These are phyloP conservation scores for Monosporascus sp. DNA, from an alignment of 2,329 filamentous ascomycete species.

Conservation along the genomic window DNA sequence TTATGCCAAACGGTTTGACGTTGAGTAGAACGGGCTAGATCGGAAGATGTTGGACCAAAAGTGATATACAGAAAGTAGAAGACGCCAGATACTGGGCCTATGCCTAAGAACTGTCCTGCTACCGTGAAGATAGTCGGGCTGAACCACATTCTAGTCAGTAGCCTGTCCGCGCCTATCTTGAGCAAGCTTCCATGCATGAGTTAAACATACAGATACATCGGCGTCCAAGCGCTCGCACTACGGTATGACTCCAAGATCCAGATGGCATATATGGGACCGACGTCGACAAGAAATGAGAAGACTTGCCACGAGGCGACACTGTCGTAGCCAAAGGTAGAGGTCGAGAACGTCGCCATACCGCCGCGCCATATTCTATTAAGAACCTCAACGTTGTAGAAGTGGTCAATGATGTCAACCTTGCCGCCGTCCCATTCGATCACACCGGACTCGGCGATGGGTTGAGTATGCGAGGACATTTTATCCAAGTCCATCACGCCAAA, in stretches of 20 bases:
- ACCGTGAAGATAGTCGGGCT: neutral
- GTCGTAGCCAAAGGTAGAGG: conserved; percentile 6
- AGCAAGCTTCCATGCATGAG: neutral
- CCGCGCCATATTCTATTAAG: conserved; percentile 8
- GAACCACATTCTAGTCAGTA: neutral
- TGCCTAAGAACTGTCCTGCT: neutral
- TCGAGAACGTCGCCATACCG: conserved; percentile 6
- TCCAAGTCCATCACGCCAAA: neutral
- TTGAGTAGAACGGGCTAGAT: neutral
- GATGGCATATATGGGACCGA: conserved; percentile 10
- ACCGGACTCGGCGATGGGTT: neutral
- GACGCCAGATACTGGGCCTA: neutral
- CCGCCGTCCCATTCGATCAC: conserved; percentile 6
- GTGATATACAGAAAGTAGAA: neutral
- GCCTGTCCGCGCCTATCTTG: neutral
- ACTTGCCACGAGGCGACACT: conserved; percentile 10
- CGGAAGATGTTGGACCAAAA: neutral
- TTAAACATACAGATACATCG: conserved; percentile 7
- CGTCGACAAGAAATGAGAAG: conserved; percentile 10
- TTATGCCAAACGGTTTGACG: neutral
- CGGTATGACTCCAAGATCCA: conserved; percentile 11
- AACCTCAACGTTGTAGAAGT: conserved; percentile 3
- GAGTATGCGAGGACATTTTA: neutral
- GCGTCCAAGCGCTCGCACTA: conserved; percentile 6
- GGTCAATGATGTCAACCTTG: conserved; percentile 3